Conservation (phyloP, 306 rosid genomes). For the Acacia crassicarpa region DNA sequence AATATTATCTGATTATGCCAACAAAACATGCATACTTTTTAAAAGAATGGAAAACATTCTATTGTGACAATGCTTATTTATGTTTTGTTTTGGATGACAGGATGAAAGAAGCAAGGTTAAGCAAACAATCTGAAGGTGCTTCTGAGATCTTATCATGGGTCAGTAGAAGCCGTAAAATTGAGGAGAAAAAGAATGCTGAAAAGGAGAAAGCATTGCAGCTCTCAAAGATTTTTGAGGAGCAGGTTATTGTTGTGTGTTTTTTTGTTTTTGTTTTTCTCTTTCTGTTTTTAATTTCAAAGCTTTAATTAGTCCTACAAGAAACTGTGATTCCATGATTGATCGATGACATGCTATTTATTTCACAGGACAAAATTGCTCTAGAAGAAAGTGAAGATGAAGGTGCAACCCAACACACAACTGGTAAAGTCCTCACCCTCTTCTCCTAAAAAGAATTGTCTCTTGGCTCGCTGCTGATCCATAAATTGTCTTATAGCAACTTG, state of each 20-base stretch:
- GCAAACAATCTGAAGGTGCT: conserved; percentile 64
- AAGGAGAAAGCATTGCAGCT: conserved; percentile 76
- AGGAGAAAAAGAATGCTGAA: conserved; percentile 55
- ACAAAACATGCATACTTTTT: background rate
- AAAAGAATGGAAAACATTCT: background rate
- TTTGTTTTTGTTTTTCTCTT: background rate
- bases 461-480: no score
- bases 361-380: conserved; percentile 74
- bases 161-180: conserved; percentile 75
- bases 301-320: conserved; percentile 18
- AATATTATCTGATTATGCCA: conserved; percentile 15
- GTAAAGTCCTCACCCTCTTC: conserved; percentile 33
- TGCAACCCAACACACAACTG: conserved; percentile 37
- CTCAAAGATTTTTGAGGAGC: conserved; percentile 89
- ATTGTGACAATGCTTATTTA: background rate
- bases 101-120: conserved; percentile 78
- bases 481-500: background rate
- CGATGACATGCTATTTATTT: conserved; percentile 21
- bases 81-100: conserved; percentile 34
- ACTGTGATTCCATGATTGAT: conserved; percentile 19
- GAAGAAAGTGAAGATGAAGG: conserved; percentile 86
- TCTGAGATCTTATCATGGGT: conserved; percentile 86
- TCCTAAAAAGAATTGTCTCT: background rate
- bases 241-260: conserved; percentile 63
- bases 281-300: background rate